phyloP scores from a whole-genome alignment of 352 stramenopile genomes.

The Phytophthora pluvialis region DNA sequence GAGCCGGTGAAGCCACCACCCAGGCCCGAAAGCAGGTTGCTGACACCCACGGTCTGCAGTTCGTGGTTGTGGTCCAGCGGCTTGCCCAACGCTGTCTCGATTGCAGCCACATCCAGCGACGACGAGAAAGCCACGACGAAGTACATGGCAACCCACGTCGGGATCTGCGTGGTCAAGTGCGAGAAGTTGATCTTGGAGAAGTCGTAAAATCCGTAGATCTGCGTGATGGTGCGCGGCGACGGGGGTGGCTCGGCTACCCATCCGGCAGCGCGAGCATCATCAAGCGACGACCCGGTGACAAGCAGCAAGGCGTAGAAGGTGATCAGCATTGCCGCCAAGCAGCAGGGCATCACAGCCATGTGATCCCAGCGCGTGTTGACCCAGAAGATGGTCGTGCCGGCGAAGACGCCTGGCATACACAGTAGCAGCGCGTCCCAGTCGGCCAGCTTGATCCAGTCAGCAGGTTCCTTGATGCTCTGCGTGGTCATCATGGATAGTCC shows the following conservation, averaged over 20 bases:
- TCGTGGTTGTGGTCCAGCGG: slow-evolving; percentile 97
- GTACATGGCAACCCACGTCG: slow-evolving; percentile 97
- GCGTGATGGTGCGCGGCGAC: slow-evolving; percentile 57
- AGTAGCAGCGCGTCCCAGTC: slow-evolving; percentile 82
- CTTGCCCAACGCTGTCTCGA: slow-evolving; percentile 96
- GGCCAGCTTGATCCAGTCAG: slow-evolving; percentile 86
- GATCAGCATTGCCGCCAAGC: slow-evolving; percentile 90
- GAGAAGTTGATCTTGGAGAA: slow-evolving; percentile 66
- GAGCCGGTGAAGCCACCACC: slow-evolving; percentile 97
- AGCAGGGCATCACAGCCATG: slow-evolving; percentile 82
- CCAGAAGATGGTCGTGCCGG: slow-evolving; percentile 86
- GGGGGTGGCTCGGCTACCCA: slow-evolving; percentile 91
- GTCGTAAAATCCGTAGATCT: slow-evolving; percentile 87
- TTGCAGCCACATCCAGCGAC: slow-evolving; percentile 97
- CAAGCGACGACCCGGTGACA: slow-evolving; percentile 68
- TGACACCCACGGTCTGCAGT: slow-evolving; percentile 94
- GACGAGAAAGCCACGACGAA: slow-evolving; percentile 98
- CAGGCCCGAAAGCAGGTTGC: slow-evolving; percentile 96
- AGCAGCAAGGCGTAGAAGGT: slow-evolving; percentile 88
- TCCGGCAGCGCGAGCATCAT: slow-evolving; percentile 90
- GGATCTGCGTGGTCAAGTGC: slow-evolving; percentile 73
- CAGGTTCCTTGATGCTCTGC: slow-evolving; percentile 88
- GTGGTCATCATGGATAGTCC: slow-evolving; percentile 90
- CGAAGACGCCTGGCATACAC: slow-evolving; percentile 85
- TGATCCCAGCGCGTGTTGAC: slow-evolving; percentile 84